Evolutionary conservation across 176 grass and related monocot genomes (phyloP).

Genomic region (maize (Zea mays)): Zm-B73-REFERENCE-NAM-5.0 NC_050100.1:128518501-128519000

Average conservation of each 20-base stretch:
- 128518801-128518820: neutral
- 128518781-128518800: neutral
- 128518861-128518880: neutral
- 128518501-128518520: neutral
- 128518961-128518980: constrained; percentile 44
- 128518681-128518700: neutral
- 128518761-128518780: neutral
- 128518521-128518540: neutral
- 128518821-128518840: neutral
- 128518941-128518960: neutral
- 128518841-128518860: neutral
- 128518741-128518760: neutral
- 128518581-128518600: neutral
- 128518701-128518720: neutral
- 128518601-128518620: neutral
- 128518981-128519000: constrained; percentile 98
- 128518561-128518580: neutral
- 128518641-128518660: neutral
- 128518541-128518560: neutral
- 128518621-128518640: neutral
- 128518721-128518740: neutral
- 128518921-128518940: neutral
- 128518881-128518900: neutral
- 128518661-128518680: neutral
- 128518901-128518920: neutral